Percentiles rank a stretch among this genome's conserved stretches.
phyloP scores from a whole-genome alignment of 2,329 filamentous ascomycete species.

The Sclerotinia glacialis region DNA sequence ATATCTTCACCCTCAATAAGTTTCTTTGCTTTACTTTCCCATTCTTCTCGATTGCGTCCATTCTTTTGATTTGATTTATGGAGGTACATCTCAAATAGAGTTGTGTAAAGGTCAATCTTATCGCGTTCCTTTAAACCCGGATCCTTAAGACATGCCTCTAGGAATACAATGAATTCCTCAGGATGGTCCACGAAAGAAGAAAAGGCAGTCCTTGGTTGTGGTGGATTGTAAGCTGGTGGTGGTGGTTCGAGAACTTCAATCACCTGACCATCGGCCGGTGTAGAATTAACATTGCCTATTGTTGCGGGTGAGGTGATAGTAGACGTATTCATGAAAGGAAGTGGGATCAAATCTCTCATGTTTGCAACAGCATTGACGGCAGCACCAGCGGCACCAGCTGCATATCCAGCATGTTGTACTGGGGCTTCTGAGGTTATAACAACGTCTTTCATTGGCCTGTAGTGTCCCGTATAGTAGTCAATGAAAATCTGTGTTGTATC shows the following conservation, averaged over 20 bases:
- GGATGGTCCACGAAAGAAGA: slow-evolving; percentile 95
- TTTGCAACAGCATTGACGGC: slow-evolving; percentile 81
- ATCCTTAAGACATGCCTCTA: slow-evolving; percentile 81
- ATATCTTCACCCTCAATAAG: slow-evolving; percentile 78
- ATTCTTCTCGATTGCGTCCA: slow-evolving; percentile 68
- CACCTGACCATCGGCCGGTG: slow-evolving; percentile 53
- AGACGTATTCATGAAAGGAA: slow-evolving; percentile 78
- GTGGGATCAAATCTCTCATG: slow-evolving; percentile 74
- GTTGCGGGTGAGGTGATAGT: slow-evolving; percentile 53
- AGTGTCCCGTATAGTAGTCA: slow-evolving; percentile 88
- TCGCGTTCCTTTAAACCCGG: slow-evolving; percentile 69
- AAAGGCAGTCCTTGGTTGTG: slow-evolving; percentile 84
- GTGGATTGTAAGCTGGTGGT: slow-evolving; percentile 65
- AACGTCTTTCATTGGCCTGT: slow-evolving; percentile 66
- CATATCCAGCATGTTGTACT: slow-evolving; percentile 35
- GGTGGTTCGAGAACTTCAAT: slow-evolving; percentile 48
- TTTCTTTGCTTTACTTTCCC: slow-evolving; percentile 87
- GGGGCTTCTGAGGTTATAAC: slow-evolving; percentile 31
- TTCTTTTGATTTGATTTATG: slow-evolving; percentile 79
- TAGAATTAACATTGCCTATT: slow-evolving; percentile 50
- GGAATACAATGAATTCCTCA: slow-evolving; percentile 84
- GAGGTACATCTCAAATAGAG: slow-evolving; percentile 96
- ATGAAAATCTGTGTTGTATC: slow-evolving; percentile 86
- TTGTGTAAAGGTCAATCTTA: slow-evolving; percentile 85
- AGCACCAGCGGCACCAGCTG: slow-evolving; percentile 50